Evolutionary conservation across 1,284 basidiomycete species (phyloP).

Genomic region (Trametes versicolor): DNA sequence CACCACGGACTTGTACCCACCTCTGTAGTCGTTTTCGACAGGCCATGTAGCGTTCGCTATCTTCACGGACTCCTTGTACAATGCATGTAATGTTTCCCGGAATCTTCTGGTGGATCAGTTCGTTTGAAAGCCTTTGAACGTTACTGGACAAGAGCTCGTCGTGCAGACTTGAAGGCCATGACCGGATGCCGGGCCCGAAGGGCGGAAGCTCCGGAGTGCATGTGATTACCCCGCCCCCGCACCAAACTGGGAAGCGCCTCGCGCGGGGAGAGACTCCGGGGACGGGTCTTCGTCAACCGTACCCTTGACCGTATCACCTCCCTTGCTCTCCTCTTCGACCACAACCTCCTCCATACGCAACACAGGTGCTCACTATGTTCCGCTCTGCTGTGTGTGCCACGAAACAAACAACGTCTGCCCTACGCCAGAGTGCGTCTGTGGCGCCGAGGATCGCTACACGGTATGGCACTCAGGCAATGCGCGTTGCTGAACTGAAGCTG

Average conservation of each 20-base stretch:
- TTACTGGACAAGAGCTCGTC: no score
- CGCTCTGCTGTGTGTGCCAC: conserved; percentile 28
- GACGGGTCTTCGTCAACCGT: conserved; percentile 17
- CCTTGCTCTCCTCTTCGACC: conserved; percentile 2
- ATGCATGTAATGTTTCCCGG: not conserved
- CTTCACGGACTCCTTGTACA: conserved; percentile 5
- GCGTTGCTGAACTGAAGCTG: not conserved
- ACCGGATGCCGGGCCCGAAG: no score
- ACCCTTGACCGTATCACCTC: not conserved
- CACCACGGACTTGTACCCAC: conserved; percentile 25
- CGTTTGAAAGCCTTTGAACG: not conserved
- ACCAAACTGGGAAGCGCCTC: conserved; percentile 5
- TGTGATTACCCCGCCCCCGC: conserved; percentile 32
- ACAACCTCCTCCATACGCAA: not conserved
- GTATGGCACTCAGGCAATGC: conserved; percentile 1
- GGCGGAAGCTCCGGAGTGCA: conserved; percentile 9
- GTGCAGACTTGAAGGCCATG: no score
- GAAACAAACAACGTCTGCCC: conserved; percentile 41
- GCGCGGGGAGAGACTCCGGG: conserved; percentile 12
- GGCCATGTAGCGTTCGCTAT: conserved; percentile 13
- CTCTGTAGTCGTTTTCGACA: conserved; percentile 8
- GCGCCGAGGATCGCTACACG: conserved; percentile 19
- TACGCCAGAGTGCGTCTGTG: conserved; percentile 52
- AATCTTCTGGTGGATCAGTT: not conserved
- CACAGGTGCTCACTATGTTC: conserved; percentile 16